Evolutionary conservation across 352 stramenopile genomes (phyloP).

Genomic region (Stramenopiles sp.): DNA sequence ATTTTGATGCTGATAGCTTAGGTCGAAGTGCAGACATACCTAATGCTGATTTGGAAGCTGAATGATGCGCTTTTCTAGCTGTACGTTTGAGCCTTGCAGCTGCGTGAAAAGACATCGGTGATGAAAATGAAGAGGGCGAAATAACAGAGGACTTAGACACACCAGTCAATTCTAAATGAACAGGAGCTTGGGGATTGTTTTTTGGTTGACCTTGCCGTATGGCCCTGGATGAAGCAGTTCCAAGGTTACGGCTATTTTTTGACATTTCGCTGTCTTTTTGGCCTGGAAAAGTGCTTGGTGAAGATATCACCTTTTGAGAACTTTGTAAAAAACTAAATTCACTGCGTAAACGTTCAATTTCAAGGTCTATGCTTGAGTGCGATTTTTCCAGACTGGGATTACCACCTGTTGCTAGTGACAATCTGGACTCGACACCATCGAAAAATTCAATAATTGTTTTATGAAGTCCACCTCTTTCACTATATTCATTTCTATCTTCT

Average conservation of each 20-base stretch:
- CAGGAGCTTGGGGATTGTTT: not conserved
- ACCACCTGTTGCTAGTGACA: not conserved
- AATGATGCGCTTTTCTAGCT: not conserved
- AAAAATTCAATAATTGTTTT: slow-evolving; percentile 12
- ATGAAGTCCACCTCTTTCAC: not conserved
- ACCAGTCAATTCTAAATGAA: no score
- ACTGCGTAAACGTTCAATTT: not conserved
- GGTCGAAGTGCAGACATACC: not conserved
- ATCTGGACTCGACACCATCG: not conserved
- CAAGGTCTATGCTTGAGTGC: not conserved
- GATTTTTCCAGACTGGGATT: not conserved
- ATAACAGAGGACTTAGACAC: no score
- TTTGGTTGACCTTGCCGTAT: not conserved
- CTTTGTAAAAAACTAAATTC: not conserved
- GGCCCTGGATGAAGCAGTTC: not conserved
- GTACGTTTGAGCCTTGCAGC: not conserved
- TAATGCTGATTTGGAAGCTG: not conserved
- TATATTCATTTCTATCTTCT: not conserved
- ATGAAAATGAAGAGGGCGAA: not conserved
- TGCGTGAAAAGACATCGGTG: not conserved
- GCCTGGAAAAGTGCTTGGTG: not conserved
- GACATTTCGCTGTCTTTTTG: not conserved
- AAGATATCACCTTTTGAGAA: not conserved
- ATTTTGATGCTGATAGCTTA: not conserved
- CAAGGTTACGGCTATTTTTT: not conserved